phyloP scores from a whole-genome alignment of 441 rosid genomes.

The Cnidoscolus chayamansa region DNA sequence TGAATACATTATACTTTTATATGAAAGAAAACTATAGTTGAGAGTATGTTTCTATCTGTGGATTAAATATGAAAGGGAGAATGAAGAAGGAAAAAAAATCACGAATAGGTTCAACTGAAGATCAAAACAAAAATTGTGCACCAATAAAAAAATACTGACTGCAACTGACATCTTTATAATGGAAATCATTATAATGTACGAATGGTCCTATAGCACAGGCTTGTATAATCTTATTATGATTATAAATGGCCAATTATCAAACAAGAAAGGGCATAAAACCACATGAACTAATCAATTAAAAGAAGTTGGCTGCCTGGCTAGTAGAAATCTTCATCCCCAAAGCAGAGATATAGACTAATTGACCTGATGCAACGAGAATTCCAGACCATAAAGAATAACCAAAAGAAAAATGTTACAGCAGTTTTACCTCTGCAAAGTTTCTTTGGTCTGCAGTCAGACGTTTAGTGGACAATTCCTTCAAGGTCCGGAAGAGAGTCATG shows the following conservation, averaged over 20 bases:
- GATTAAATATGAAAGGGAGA: background rate
- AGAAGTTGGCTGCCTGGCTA: background rate
- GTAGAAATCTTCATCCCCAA: constrained; percentile 1
- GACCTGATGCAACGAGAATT: background rate
- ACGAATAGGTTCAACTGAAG: background rate
- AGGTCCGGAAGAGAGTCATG: constrained; percentile 83
- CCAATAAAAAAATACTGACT: constrained; percentile 3
- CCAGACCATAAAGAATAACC: background rate
- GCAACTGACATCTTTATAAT: background rate
- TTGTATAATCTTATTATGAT: background rate
- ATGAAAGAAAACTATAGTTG: background rate
- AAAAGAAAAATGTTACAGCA: constrained; percentile 18
- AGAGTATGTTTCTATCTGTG: background rate
- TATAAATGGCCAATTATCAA: background rate
- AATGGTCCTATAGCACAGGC: background rate
- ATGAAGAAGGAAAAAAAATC: background rate
- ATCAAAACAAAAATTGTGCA: background rate
- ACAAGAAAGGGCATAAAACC: background rate
- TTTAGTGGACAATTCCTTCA: constrained; percentile 91
- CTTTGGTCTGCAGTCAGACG: constrained; percentile 91
- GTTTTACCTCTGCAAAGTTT: constrained; percentile 73
- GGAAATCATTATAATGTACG: background rate
- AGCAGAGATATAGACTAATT: background rate
- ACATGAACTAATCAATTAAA: background rate
- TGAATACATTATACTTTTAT: constrained; percentile 3